Evolutionary conservation across 179 eudicot genomes (phyloP), one percentile per base, ranked within the genome.

Genomic region (Vitellaria paradoxa): DNA sequence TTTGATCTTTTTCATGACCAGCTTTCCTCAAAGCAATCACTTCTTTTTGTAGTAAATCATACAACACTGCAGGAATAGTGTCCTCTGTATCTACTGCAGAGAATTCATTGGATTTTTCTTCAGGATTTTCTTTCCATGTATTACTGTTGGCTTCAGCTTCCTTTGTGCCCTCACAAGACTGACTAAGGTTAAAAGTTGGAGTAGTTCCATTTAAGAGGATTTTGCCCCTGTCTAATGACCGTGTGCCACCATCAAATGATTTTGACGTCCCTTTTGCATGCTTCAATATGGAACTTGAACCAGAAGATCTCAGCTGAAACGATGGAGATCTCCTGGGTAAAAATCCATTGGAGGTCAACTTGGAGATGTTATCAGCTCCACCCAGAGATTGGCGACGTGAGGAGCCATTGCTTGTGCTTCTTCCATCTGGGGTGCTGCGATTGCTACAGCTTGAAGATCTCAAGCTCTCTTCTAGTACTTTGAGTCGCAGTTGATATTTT

Each of bases 191-290:
- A 74, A 89, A 90, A 79, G 74, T 87, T 37, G 89, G 80, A 74
- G 83, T 85, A 57, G 81, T 68, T 59, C 96, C 97, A 85, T 90
- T 91, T 74, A 87, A 80, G 82, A 91, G 80, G 66, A 81, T 76
- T 86, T 90, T 95, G 74, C 95, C 83, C 87, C 97, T 85, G 65
- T 93, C 97, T 60, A 89, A 80, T 64, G 98, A 91, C 77, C 98
- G 80, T 62, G 99, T 86, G 71, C 98, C 99, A 75, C 98, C 98
- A 82, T 95, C 98, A 85, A 95, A 91, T 73, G 98, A 93, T 82
- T 91, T 93, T 71, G 98, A 95, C 52, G 94, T 93, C 68, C 99
- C 98, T 84, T 91, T 95, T 11, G 98, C 99, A 85, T 90, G 89
- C 85, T 89, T 93, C 85, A 93, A 78, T 75, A 93, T 83, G 85